A percentile compares a stretch with the other conserved stretches of the same genome.
phyloP scores from a whole-genome alignment of 352 stramenopile species.

The Pythium coloratum region DNA sequence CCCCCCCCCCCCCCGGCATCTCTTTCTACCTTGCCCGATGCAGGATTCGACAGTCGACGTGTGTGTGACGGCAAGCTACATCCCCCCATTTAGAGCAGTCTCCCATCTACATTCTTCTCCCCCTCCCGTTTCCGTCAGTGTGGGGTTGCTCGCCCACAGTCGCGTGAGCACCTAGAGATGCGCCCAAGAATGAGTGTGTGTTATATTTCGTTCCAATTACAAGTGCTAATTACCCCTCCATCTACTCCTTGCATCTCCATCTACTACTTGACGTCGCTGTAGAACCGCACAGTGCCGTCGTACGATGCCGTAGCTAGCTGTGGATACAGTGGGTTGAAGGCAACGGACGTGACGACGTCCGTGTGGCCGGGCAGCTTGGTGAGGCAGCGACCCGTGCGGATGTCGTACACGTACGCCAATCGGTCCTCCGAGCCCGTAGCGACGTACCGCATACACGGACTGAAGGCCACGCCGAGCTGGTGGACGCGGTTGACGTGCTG shows the following conservation, averaged over 20 bases:
- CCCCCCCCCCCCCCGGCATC: background rate
- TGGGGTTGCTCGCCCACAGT: constrained; percentile 8
- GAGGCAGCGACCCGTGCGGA: constrained; percentile 66
- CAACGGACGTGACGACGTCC: constrained; percentile 78
- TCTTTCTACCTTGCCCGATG: background rate
- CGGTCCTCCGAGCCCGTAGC: constrained; percentile 87
- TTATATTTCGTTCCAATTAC: constrained; percentile 43
- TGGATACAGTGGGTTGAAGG: constrained; percentile 76
- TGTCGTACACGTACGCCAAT: constrained; percentile 81
- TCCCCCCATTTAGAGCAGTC: constrained; percentile 8
- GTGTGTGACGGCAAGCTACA: constrained; percentile 6
- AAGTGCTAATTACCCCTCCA: constrained; percentile 29
- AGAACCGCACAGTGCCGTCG: constrained; percentile 65
- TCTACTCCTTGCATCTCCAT: background rate
- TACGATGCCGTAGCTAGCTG: constrained; percentile 82
- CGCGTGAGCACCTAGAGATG: constrained; percentile 22
- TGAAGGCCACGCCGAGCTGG: constrained; percentile 69
- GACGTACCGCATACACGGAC: constrained; percentile 89
- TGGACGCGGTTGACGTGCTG: constrained; percentile 88
- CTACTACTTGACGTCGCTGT: constrained; percentile 25
- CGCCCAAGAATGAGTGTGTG: constrained; percentile 36
- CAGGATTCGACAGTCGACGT: background rate
- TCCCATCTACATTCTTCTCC: background rate
- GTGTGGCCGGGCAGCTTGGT: constrained; percentile 63
- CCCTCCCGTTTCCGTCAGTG: constrained; percentile 14